Evolutionary conservation across 805 yeast species (phyloP).

Genomic region (Saturnispora hagleri): DNA sequence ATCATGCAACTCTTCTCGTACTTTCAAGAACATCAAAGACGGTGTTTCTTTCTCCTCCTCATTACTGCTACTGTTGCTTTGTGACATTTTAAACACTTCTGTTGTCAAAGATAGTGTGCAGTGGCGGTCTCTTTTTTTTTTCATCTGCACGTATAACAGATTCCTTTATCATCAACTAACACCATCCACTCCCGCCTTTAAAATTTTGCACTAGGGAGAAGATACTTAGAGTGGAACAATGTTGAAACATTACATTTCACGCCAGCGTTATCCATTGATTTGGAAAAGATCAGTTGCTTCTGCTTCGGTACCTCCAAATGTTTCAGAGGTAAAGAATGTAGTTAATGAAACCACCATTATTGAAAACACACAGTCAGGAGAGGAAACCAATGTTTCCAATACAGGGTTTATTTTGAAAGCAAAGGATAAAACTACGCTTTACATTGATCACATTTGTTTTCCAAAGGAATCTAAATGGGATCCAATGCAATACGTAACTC

Average conservation of each 20-base stretch:
- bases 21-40: slow-evolving; percentile 6
- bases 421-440: slow-evolving; percentile 41
- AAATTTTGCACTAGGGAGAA: not conserved
- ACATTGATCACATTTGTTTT: slow-evolving; percentile 49
- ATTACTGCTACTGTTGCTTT: not conserved
- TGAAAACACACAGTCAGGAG: slow-evolving; percentile 41
- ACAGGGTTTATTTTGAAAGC: slow-evolving; percentile 50
- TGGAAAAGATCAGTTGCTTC: not conserved
- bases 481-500: slow-evolving; percentile 34
- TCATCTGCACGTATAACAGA: not conserved
- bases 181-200: not conserved
- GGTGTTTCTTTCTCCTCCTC: not conserved
- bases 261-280: not conserved
- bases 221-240: not conserved
- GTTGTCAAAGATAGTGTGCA: not conserved
- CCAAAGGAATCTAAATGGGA: slow-evolving; percentile 34
- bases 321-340: not conserved
- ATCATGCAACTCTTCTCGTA: slow-evolving; percentile 6
- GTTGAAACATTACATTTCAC: not conserved
- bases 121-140: not conserved
- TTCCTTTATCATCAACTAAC: not conserved
- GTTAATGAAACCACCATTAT: slow-evolving; percentile 25
- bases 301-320: not conserved
- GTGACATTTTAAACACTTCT: not conserved
- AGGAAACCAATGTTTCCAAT: slow-evolving; percentile 41